Evolutionary conservation across 306 rosid species (phyloP).

Genomic region (Prunus salicina): DNA sequence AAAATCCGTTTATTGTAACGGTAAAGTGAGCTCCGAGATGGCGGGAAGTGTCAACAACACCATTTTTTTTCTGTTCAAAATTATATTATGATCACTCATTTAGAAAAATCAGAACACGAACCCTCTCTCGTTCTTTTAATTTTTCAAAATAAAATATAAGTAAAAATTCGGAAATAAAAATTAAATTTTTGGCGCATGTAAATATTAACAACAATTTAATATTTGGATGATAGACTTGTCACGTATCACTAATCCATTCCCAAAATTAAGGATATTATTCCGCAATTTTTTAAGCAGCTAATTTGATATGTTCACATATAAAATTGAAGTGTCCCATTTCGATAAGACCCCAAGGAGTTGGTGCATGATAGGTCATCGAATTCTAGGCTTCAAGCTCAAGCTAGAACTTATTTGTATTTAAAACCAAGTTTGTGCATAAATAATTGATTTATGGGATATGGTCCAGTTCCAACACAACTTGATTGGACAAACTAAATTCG

Average conservation of each 20-base stretch:
- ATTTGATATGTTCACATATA: neutral
- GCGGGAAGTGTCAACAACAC: neutral
- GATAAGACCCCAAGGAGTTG: neutral
- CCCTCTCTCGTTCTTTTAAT: too few species aligned
- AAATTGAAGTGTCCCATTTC: neutral
- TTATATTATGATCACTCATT: neutral
- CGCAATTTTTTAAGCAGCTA: neutral
- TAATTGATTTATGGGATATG: neutral
- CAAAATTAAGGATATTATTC: neutral
- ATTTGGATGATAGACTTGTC: neutral
- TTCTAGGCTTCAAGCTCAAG: neutral
- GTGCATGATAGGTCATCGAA: neutral
- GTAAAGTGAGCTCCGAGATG: neutral
- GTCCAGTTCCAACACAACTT: neutral
- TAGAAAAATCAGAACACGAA: neutral
- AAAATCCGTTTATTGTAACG: neutral
- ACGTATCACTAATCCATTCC: neutral
- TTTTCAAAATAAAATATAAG: neutral
- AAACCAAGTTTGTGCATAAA: neutral
- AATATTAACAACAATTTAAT: neutral
- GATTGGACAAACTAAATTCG: conserved; percentile 10
- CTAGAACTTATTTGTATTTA: neutral
- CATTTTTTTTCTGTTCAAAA: neutral
- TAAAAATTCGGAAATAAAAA: neutral
- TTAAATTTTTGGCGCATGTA: neutral